Evolutionary conservation across 768 basidiomycete species (phyloP).

Genomic region (Lactifluus hygrophoroides): DNA sequence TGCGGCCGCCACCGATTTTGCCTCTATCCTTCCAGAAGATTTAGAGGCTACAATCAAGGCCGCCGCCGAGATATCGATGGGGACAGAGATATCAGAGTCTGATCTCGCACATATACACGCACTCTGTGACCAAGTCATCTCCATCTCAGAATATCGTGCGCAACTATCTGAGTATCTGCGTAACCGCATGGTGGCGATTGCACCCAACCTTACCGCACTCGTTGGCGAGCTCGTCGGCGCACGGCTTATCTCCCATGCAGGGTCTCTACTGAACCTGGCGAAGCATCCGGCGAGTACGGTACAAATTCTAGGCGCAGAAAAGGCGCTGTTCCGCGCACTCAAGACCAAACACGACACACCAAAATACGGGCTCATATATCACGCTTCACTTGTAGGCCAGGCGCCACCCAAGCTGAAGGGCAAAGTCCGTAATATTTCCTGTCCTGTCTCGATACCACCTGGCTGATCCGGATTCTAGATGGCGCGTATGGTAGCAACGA

Average conservation of each 20-base stretch:
- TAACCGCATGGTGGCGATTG: constrained; percentile 97
- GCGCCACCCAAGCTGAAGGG: constrained; percentile 97
- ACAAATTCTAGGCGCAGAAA: constrained; percentile 71
- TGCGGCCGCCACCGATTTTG: constrained; percentile 77
- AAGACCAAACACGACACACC: constrained; percentile 92
- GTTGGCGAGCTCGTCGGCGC: constrained; percentile 75
- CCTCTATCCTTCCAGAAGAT: constrained; percentile 91
- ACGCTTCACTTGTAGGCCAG: constrained; percentile 94
- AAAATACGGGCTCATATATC: constrained; percentile 99
- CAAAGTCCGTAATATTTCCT: constrained; percentile 45
- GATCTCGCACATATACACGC: constrained; percentile 97
- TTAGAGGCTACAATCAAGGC: constrained; percentile 91
- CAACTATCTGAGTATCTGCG: constrained; percentile 95
- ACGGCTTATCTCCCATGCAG: constrained; percentile 65
- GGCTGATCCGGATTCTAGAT: constrained; percentile 42
- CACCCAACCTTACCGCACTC: constrained; percentile 87
- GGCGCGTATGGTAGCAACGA: constrained; percentile 99
- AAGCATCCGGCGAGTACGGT: constrained; percentile 76
- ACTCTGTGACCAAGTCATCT: constrained; percentile 96
- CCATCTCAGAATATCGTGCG: constrained; percentile 88
- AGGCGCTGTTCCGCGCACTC: constrained; percentile 66
- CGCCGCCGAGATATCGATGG: constrained; percentile 98
- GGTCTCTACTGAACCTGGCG: constrained; percentile 58
- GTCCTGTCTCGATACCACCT: neutral
- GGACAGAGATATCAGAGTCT: constrained; percentile 95